Evolutionary conservation across 352 stramenopile genomes (phyloP).

Genomic region (Phytophthora tentaculata): DNA sequence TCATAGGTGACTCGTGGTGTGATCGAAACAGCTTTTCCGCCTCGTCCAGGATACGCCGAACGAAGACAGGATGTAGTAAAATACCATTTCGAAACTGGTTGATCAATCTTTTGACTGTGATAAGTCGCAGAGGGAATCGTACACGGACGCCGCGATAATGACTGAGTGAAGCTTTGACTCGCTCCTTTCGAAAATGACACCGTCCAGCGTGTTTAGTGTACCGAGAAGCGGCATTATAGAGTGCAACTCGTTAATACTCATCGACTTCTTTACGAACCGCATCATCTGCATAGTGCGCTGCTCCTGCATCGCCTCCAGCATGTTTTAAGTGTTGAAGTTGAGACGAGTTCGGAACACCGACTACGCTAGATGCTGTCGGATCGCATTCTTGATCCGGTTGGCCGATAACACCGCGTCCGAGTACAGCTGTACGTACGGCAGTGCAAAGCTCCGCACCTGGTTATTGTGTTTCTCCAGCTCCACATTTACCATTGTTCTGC

Average conservation of each 20-base stretch:
- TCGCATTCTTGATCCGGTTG: constrained; percentile 76
- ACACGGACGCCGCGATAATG: background rate
- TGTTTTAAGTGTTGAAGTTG: background rate
- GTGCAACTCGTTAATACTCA: background rate
- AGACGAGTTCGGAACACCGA: constrained; percentile 45
- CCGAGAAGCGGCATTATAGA: background rate
- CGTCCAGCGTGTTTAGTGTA: background rate
- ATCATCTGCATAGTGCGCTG: background rate
- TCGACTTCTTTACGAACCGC: background rate
- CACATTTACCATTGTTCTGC: background rate
- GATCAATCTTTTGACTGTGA: background rate
- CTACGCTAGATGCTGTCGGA: constrained; percentile 65
- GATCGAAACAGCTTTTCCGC: background rate
- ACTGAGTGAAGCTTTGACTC: background rate
- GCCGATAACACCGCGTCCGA: constrained; percentile 69
- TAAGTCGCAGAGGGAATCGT: background rate
- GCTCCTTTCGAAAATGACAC: background rate
- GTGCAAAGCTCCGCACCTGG: constrained; percentile 15
- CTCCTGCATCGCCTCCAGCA: background rate
- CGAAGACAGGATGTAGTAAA: background rate
- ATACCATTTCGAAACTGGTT: background rate
- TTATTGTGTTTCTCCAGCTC: background rate
- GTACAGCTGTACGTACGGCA: constrained; percentile 69
- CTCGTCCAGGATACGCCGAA: background rate
- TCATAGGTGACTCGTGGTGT: background rate